Base-by-base conservation (phyloP, 257 asterid genomes). In the Gentiana dahurica region DNA sequence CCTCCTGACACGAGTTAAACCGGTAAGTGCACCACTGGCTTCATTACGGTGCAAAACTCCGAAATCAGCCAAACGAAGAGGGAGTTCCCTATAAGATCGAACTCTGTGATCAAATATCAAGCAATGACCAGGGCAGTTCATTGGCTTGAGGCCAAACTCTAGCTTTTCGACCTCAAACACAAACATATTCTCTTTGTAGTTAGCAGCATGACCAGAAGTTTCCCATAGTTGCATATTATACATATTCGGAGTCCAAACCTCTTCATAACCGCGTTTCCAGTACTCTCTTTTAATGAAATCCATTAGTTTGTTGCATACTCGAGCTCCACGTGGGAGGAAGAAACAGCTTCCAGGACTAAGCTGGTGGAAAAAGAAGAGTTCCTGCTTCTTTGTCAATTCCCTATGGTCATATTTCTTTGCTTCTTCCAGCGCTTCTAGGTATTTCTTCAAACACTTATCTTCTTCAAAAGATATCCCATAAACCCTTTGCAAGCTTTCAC, bases 91-190 rank as follows among this genome's bases (percentile, higher is more conserved):
- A 72, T 92, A 92, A 32, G 99, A 92, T 58, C 99, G 95, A 74
- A 85, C 91, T 79, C 95, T 80, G 67, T 85, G 89, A 73, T 81
- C 94, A 76, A 92, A 92, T 53, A 92, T 88, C 72, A 92, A 81
- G 71, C 99, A 92, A 67, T 92, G 99, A 61, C 99, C 97, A 15
- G 99, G 97, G 72, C 97, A 92, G 71, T 92, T 92, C 99, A 92
- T 92, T 58, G 99, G 99, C 81, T 92, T 88, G 68, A 92, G 86
- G 54, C 99, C 97, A 65, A 88, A 92, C 65, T 92, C 94, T 77
- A 83, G 99, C 60, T 86, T 84, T 72, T 92, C 99, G 36, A 92
- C 77, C 91, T 85, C 85, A 71, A 92, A 92, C 58, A 92, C 75
- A 73, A 92, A 92, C 97, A 92, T 92, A 71, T 92, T 92, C 79